These are phyloP conservation scores for Salix koriyanagi DNA, from an alignment of 345 rosid species.

Conservation along the genomic window DNA sequence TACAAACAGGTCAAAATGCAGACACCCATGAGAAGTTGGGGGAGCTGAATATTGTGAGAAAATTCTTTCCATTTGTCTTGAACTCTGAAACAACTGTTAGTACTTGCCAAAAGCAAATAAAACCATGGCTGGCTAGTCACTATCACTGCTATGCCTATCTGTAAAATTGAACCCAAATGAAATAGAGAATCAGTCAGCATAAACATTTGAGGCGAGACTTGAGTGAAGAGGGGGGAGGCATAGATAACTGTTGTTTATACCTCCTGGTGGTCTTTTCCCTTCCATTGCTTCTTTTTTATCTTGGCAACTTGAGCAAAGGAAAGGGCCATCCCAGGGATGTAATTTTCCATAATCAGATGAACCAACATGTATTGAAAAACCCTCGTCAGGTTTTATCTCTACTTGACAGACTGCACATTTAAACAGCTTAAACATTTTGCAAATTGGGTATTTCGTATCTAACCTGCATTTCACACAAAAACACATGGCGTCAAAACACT, in stretches of 20 bases:
- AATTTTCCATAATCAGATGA: slow-evolving; percentile 52
- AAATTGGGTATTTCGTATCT: slow-evolving; percentile 84
- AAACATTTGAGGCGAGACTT: neutral
- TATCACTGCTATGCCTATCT: slow-evolving; percentile 80
- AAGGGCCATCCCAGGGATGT: slow-evolving; percentile 99
- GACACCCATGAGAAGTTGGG: slow-evolving; percentile 24
- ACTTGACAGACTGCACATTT: slow-evolving; percentile 98
- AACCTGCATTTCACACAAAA: slow-evolving; percentile 53
- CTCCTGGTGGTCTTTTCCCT: slow-evolving; percentile 80
- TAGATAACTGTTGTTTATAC: slow-evolving; percentile 30
- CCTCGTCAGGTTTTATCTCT: slow-evolving; percentile 97
- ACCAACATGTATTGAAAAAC: slow-evolving; percentile 82
- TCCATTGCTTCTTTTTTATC: slow-evolving; percentile 98
- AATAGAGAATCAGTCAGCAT: slow-evolving; percentile 11
- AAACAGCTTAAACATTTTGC: slow-evolving; percentile 97
- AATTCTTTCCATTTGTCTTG: slow-evolving; percentile 32
- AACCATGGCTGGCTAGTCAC: slow-evolving; percentile 60
- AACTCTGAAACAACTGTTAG: slow-evolving; percentile 38
- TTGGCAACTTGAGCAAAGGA: slow-evolving; percentile 95
- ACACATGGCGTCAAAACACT: slow-evolving; percentile 10
- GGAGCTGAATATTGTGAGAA: slow-evolving; percentile 22
- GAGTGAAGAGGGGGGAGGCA: neutral
- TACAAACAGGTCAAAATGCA: slow-evolving; percentile 31
- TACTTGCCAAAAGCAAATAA: slow-evolving; percentile 14
- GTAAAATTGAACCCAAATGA: slow-evolving; percentile 25